phyloP scores from a whole-genome alignment of 2,329 filamentous ascomycete species.

The Didymella glomerata region DNA sequence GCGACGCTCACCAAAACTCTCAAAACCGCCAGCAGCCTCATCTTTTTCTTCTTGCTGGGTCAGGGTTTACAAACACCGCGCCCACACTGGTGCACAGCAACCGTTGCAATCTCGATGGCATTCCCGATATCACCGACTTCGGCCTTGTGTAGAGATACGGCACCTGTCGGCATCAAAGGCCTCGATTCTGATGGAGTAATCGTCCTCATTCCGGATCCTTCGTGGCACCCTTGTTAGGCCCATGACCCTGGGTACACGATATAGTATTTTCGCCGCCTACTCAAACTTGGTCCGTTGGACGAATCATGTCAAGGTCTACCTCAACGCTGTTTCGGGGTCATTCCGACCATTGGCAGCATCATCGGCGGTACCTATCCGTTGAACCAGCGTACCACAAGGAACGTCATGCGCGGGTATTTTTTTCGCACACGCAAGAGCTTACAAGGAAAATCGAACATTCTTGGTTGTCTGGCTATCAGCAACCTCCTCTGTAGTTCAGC shows the following conservation, averaged over 20 bases:
- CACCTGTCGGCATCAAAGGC: conserved; percentile 5
- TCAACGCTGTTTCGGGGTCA: conserved; percentile 16
- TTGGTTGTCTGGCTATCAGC: conserved; percentile 20
- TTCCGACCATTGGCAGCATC: conserved; percentile 16
- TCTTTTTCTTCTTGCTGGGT: neutral
- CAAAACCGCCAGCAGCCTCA: neutral
- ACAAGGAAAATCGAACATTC: conserved; percentile 18
- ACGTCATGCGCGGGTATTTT: conserved; percentile 17
- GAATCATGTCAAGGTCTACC: conserved; percentile 11
- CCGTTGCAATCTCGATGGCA: conserved; percentile 19
- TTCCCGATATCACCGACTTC: conserved; percentile 16
- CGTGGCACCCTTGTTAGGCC: conserved; percentile 22
- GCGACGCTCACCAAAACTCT: neutral
- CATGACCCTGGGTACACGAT: conserved; percentile 15
- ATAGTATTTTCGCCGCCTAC: conserved; percentile 7
- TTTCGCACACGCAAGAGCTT: neutral
- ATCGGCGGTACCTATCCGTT: conserved; percentile 6
- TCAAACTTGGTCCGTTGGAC: neutral
- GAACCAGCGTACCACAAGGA: conserved; percentile 8
- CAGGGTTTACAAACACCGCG: conserved; percentile 12
- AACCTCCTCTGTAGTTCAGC: neutral
- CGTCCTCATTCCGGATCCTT: conserved; percentile 17
- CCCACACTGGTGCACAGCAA: conserved; percentile 10
- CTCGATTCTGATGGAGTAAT: conserved; percentile 17
- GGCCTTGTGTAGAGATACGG: conserved; percentile 10